A percentile compares a stretch with the other conserved stretches of the same genome.
Conservation (phyloP, 176 grass and related monocot genomes). For the Poa annua region DNA sequence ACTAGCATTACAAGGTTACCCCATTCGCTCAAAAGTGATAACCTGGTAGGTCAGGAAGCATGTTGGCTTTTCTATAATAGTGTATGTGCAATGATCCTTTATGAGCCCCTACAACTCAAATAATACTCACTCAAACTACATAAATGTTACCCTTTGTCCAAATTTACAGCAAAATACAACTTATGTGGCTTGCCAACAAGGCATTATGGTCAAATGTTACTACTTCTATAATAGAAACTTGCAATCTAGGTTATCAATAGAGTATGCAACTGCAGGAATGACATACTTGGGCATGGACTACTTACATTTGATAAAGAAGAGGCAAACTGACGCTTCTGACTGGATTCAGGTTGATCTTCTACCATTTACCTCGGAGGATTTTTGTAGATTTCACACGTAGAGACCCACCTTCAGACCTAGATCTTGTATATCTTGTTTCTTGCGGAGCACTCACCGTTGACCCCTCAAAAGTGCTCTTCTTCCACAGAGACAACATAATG, state of each 20-base stretch:
- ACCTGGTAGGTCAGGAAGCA: neutral
- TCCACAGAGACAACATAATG: too few relatives aligned
- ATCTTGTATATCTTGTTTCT: constrained; percentile 43
- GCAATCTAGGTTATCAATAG: neutral
- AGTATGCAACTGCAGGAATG: neutral
- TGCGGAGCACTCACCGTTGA: too few relatives aligned
- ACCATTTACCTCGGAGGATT: neutral
- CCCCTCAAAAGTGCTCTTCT: too few relatives aligned
- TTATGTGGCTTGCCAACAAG: constrained; percentile 43
- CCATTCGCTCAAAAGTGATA: neutral
- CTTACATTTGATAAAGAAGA: constrained; percentile 50
- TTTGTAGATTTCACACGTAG: constrained; percentile 22
- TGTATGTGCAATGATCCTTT: constrained; percentile 35
- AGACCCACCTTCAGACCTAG: constrained; percentile 35
- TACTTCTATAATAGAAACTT: neutral
- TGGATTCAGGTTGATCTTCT: constrained; percentile 36
- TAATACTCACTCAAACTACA: constrained; percentile 34
- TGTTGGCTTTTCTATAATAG: neutral
- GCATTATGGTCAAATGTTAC: constrained; percentile 7
- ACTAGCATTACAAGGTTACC: neutral
- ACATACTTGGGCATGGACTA: constrained; percentile 15
- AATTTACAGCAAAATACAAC: constrained; percentile 47
- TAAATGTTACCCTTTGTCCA: constrained; percentile 43
- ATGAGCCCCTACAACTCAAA: constrained; percentile 26
- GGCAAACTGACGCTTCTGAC: constrained; percentile 48